Base-by-base conservation (phyloP, 495 filamentous ascomycete genomes). In the Penicillium macrosclerotiorum region DNA sequence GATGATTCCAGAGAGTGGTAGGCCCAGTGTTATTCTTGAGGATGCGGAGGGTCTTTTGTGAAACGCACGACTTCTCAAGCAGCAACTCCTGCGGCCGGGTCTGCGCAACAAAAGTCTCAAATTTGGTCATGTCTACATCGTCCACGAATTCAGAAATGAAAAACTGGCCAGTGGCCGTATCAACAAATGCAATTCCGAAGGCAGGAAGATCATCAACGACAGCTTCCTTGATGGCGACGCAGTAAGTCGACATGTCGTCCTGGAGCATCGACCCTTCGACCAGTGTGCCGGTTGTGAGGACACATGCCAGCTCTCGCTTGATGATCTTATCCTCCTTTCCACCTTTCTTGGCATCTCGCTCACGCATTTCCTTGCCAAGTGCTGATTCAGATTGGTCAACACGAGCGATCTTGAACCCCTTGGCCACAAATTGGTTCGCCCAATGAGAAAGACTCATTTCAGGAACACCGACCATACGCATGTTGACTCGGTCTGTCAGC, bases 321-420 rank as follows among this genome's bases (percentile, higher is more conserved):
- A 99, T 99, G 51, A 99, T 82, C 67, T 96, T 97, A 54, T 95
- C 89, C 22, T 81, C 77, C 52, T 86, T 90, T 30, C 70, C 75
- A 12, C 58, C 64, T 35, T 76, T 69, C 47, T 72, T 78, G 31
- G 74, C 80, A 26, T 85, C 85, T 47, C 89, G 74, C 63, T 99
- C 94, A 2, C 94, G 86, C 94, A 99, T 97, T 63, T 97, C 93
- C 62, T 99, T 99, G 23, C 85, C 92, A 4, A 99, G 69, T 0
- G 93, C 93, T 13, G 89, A 91, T 68, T 99, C 94, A 65, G 85
- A 85, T 67, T 99, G 94, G 65, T 97, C 93, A 22, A 99, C 94
- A 16, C 91, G 79, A 5, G 94, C 94, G 46, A 99, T 91, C 71
- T 99, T 99, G 74, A 76, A 95, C 16, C 92, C 88, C 68, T 96